Conservation (phyloP, 2,329 filamentous ascomycete genomes). For the Epichloe typhina region DNA sequence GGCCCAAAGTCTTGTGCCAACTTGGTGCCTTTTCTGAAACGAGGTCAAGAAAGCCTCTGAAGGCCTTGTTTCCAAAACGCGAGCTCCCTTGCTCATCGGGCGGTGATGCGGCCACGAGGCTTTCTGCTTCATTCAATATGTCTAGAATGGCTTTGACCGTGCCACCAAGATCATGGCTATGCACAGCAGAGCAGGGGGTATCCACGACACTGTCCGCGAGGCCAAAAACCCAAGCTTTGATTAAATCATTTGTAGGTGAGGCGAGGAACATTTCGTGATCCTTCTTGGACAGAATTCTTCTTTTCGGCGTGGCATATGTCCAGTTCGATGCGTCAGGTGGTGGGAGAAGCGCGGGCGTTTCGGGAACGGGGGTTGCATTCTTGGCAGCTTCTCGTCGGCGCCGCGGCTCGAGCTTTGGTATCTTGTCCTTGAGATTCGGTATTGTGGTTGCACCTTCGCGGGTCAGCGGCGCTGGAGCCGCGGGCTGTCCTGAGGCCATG, state of each 20-base stretch:
- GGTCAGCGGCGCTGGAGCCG: conserved; percentile 1
- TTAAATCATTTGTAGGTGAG: conserved; percentile 61
- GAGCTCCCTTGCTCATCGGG: conserved; percentile 79
- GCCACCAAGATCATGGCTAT: conserved; percentile 43
- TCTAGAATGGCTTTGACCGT: conserved; percentile 49
- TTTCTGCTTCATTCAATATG: conserved; percentile 58
- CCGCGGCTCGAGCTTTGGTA: conserved; percentile 57
- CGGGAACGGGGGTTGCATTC: conserved; percentile 50
- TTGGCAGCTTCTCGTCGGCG: conserved; percentile 39
- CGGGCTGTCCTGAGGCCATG: conserved; percentile 15
- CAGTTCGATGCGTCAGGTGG: conserved; percentile 49
- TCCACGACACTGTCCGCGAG: conserved; percentile 72
- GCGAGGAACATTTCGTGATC: conserved; percentile 74
- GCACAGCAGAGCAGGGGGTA: conserved; percentile 49
- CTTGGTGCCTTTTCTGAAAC: conserved; percentile 38
- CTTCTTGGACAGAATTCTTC: conserved; percentile 66
- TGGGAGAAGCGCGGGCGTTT: conserved; percentile 59
- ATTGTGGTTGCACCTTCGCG: conserved; percentile 11
- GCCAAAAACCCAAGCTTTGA: conserved; percentile 75
- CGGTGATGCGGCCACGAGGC: conserved; percentile 55
- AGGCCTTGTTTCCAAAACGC: conserved; percentile 87
- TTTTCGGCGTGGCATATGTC: conserved; percentile 52
- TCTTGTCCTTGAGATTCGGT: conserved; percentile 33
- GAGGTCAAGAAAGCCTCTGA: conserved; percentile 67
- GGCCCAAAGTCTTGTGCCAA: conserved; percentile 53